Base-by-base conservation (phyloP, 1,139 yeast species). In the Saccharomyces hybrid region DNA sequence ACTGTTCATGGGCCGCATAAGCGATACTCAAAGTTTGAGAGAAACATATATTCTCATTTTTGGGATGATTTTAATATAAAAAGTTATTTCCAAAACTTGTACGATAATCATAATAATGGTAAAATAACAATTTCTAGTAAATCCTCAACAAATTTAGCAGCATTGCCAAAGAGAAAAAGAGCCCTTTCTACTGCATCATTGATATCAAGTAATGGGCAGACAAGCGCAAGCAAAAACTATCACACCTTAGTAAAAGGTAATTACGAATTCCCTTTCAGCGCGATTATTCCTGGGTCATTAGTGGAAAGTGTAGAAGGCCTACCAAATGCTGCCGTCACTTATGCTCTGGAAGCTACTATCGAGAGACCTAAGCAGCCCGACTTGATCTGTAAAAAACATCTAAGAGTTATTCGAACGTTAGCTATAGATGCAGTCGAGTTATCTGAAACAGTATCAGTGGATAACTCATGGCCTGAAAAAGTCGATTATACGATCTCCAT, bases 401-500 rank as follows among this genome's bases (percentile, higher is more conserved):
- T 95, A 9, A 79, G 97, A 57, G 84, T 95, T 13, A 82, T 93
- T n/a, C 78, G 99, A 61, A 93, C 99, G 0, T 73, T 91, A 55
- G 84, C 96, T 0, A 81, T 96, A 1, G 98, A 91, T 70, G 82
- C 96, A 0, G 80, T 88, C 1, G 99, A 95, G 66, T 75, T 91
- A 48, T 79, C 95, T 0, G 98, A 93, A 71, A 89, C 98, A 0
- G 88, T 90, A 61, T 90, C 96, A 0, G 96, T 93, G 25, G 97
- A 90, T 66, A 93, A 93, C 68, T 85, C 93, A 0, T 95, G 99
- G 99, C 98, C 99, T 2, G 76, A 82, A 50, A 93, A 93, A 69
- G 88, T 93, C 49, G 98, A 95, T 64, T 93, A 93, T 70, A 81
- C 93, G 1, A 81, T 93, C 54, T 86, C 88, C 57, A 84, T 88